Conservation (phyloP, 2,329 filamentous ascomycete genomes). For the Metarhizium guizhouense region DNA sequence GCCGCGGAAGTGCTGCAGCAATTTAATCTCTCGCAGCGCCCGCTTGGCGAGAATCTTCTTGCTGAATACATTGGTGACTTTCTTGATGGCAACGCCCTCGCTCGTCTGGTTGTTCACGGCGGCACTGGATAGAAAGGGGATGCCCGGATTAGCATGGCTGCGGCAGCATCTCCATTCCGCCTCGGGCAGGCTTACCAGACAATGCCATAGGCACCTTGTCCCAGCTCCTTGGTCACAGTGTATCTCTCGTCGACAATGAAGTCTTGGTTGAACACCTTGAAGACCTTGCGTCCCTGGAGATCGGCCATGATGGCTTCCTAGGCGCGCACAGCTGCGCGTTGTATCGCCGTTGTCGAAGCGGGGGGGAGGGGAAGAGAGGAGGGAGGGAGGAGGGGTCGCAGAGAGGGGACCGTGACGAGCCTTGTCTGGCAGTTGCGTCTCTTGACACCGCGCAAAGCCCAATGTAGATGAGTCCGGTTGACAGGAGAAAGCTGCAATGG, state of each 20-base stretch:
- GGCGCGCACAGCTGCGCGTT: not conserved
- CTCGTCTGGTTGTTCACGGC: conserved; percentile 84
- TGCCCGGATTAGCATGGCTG: not conserved
- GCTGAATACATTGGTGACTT: conserved; percentile 99
- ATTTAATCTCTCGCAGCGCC: conserved; percentile 94
- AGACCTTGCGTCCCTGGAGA: conserved; percentile 65
- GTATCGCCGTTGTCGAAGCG: not conserved
- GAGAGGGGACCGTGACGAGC: not conserved
- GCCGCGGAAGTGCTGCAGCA: conserved; percentile 92
- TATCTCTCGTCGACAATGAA: conserved; percentile 98
- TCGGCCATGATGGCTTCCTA: conserved; percentile 25
- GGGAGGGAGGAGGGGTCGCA: not conserved
- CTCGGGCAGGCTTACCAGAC: conserved; percentile 63
- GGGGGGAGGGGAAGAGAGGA: not conserved
- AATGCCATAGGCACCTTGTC: conserved; percentile 96
- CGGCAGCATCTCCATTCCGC: too few relatives aligned
- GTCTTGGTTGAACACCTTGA: conserved; percentile 99
- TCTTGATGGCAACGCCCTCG: conserved; percentile 97
- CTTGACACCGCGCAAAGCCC: not conserved
- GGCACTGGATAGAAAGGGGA: conserved; percentile 49
- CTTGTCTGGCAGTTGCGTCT: not conserved
- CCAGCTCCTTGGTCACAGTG: conserved; percentile 96
- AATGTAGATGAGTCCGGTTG: not conserved
- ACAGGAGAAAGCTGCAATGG: not conserved
- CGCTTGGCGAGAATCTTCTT: conserved; percentile 99